Base-by-base conservation (phyloP, 2,329 filamentous ascomycete genomes). In the Alternaria incomplexa region DNA sequence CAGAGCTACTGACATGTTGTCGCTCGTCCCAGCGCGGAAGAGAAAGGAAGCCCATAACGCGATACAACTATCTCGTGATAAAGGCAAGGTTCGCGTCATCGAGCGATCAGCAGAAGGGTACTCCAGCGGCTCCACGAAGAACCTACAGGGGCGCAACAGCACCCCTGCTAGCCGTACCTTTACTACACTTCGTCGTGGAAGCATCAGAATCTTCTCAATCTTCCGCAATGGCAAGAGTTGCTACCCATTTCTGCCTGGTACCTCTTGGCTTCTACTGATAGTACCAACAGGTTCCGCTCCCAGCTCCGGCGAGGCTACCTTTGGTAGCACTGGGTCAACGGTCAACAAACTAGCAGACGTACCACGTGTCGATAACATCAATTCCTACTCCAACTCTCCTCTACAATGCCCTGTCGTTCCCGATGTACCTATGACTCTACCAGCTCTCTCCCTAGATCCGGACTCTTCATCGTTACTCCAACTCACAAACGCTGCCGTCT, bases 1-100 rank as follows among this genome's bases (percentile, higher is more conserved):
- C 50, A 20, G 23, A 54, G 25, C 43, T 47, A 44, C 56, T 62
- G 67, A 56, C 23, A 79, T 80, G 75, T 70, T 77, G 64, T 71
- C 77, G 53, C 67, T 79, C 43, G 71, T 74, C 61, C 63, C 66
- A 22, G 57, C 65, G 23, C 72, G 72, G 50, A 80, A 80, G 60
- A 70, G 77, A 48, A 80, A 77, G 59, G 75, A 76, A 43, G 56
- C 48, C 40, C 66, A 74, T 50, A 70, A 68, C 20, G 66, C 62
- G 2, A 63, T 56, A 23, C 46, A 65, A 12, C 56, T 60, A 15
- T 72, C 72, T 22, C 63, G 65, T n/a, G 73, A 76, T 25, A 76
- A 76, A 54, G 73, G 63, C 60, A 80, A 79, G 32, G 68, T 79
- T 12, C 77, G 77, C 22, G 61, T 78, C 25, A 63, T 79, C n/a